phyloP scores from a whole-genome alignment of 768 basidiomycete species.

The Psilocybe cyanescens region DNA sequence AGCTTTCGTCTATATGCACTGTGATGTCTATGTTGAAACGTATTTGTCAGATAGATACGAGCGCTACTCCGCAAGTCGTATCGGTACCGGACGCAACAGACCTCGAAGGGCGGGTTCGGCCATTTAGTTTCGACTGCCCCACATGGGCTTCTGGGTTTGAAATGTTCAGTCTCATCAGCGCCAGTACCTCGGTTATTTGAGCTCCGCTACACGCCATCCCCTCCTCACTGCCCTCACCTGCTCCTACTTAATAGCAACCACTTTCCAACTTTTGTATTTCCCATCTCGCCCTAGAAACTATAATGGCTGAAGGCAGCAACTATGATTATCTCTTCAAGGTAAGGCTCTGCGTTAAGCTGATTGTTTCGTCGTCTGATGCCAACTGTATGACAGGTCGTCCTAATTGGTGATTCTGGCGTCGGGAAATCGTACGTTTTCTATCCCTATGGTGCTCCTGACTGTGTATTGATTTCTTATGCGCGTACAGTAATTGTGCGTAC shows the following conservation, averaged over 20 bases:
- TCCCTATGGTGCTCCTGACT: conserved; percentile 5
- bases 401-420: conserved; percentile 99
- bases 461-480: conserved; percentile 9
- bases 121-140: neutral
- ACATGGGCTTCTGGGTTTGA: neutral
- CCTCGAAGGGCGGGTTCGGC: neutral
- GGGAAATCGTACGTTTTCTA: conserved; percentile 91
- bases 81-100: neutral
- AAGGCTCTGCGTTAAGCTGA: neutral
- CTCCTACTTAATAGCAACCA: neutral
- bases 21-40: no score
- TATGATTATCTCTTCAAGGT: conserved; percentile 99
- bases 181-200: neutral
- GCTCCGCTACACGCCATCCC: conserved; percentile 6
- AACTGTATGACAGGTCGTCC: conserved; percentile 72
- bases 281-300: conserved; percentile 16
- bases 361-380: conserved; percentile 9
- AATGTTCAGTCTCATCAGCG: neutral
- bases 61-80: no score
- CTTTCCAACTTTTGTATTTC: conserved; percentile 1
- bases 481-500: conserved; percentile 64
- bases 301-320: conserved; percentile 92
- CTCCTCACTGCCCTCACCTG: conserved; percentile 4
- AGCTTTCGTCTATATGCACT: no score
- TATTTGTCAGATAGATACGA: neutral